Base-by-base conservation (phyloP, 129 eudicot genomes). In the Ambrosia artemisiifolia region DNA sequence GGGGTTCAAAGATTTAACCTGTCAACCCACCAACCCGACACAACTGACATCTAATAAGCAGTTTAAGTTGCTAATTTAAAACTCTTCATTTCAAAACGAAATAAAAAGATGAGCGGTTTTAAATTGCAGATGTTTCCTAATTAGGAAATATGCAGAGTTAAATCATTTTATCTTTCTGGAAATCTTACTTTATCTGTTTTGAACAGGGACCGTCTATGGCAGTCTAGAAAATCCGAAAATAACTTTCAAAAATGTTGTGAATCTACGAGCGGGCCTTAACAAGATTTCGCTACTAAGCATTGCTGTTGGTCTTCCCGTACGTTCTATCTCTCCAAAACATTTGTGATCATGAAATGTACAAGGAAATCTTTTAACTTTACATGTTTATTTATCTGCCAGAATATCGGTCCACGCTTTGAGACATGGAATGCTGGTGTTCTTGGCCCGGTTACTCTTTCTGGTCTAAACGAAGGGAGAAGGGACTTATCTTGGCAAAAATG, bases 401-500 rank as follows among this genome's bases (percentile, higher is more conserved):
- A 95, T 56, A 80, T 95, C n/a, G 99, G 99, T 13, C 96, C 90
- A 19, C 96, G 86, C 75, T 95, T 86, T 44, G 99, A 95, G 81
- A 82, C 84, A 32, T 88, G 96, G 96, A 95, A 91, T 84, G 91
- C 97, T 55, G 99, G 99, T 76, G 88, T 95, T 73, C 91, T 95
- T 42, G 99, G 99, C 40, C 99, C 99, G 19, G 88, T 95, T 74
- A 67, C 90, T 68, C 87, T 95, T 7, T 79, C 79, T 51, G 99
- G 99, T 60, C 85, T 95, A 46, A 85, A 86, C 48, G 91, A 95
- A 63, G 97, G 97, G 38, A 86, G 82, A 73, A 75, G 97, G 69
- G 99, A 91, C 85, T 91, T 95, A 51, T 80, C 99, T 12, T 90
- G 99, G 99, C 99, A 95, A 73, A 95, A 88, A 72, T 95, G 99